Evolutionary conservation across 2,329 filamentous ascomycete genomes (phyloP), one percentile per base, ranked within the genome.

Genomic region (Alternaria angustiovoidea): DNA sequence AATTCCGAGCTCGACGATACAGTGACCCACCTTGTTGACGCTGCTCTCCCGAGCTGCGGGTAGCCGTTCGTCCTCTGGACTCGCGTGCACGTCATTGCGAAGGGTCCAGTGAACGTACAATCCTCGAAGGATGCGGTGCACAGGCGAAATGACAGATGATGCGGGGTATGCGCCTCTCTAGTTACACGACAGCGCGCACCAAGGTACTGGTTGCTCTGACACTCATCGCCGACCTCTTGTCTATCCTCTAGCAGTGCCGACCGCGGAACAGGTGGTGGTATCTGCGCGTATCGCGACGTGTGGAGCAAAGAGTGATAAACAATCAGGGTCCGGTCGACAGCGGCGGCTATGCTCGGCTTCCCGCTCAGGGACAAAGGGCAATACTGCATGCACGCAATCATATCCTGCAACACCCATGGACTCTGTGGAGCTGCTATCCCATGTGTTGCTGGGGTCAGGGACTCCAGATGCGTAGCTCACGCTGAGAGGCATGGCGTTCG

Each of bases 271-370:
- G 49, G 14, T 43, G 48, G 30, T 48, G 34, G 48, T 30, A 44
- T 28, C 42, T 26, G 62, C 58, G 62, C 64, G 43, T 66, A 61
- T 59, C 62, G 59, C 54, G 61, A 59, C 39, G 26, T 54, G 42
- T 54, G 42, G 41, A 57, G 39, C 49, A 51, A 54, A 49, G 43
- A 41, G 39, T 38, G 51, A 52, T 44, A 39, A 46, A 24, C 6
- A 34, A 34, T 38, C 59, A 62, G 59, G 59, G 49, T 51, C 56
- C 42, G 30, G 38, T 60, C 52, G 52, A 44, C 56, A 47, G 59
- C 62, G 54, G 61, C 66, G 67, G 66, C 60, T 69, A 71, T 51
- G 59, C 57, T 65, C 67, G 65, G 65, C 60, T 62, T 64, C 44
- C 56, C 46, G 46, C 28, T 59, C 52, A 59, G 63, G 59, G 59